Base-by-base conservation (phyloP, 1,139 yeast genomes). In the Lodderomyces margitis region DNA sequence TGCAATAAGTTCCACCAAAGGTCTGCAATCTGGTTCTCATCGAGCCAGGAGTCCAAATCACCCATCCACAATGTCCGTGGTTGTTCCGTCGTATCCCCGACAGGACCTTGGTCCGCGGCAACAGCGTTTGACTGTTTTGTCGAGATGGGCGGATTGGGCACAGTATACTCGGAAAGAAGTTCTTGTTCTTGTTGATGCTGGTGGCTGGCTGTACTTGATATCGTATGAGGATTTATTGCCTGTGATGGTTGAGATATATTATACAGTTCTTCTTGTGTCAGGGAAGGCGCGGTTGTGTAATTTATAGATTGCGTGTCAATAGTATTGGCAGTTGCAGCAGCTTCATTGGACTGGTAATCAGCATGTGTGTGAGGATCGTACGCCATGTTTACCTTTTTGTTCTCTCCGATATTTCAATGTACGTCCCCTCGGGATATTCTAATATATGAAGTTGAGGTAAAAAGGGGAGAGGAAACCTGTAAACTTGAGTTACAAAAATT, bases 51-150 rank as follows among this genome's bases (percentile, higher is more conserved):
- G 54, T 83, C 91, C 49, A 84, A 65, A 55, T 83, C 92, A 16
- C 92, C 92, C 92, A 84, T 84, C 87, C 87, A 81, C 39, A 80
- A 56, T 2, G 85, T 80, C 44, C 80, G 63, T 27, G 83, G 83
- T 11, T 75, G 69, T 25, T 53, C 59, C 11, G 36, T 8, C 11
- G 14, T 12, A 5, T n/a, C 32, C 3, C 15, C 32, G 9, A 28
- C 16, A 11, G 41, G 35, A 2, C 42, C 49, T 31, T 44, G 42
- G 12, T 50, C 52, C 5, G 52, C 57, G 6, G 58, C 64, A 20
- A 21, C 50, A 12, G 47, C 62, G 37, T 60, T 62, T 37, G 67
- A 62, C 46, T 66, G 68, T 46, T 64, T 68, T 10, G 73, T 62
- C 19, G 71, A 59, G 9, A 68, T 52, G 1, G 77, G 77, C 1